Conservation (phyloP, 2,329 filamentous ascomycete genomes). For the Didymellaceae sp. region DNA sequence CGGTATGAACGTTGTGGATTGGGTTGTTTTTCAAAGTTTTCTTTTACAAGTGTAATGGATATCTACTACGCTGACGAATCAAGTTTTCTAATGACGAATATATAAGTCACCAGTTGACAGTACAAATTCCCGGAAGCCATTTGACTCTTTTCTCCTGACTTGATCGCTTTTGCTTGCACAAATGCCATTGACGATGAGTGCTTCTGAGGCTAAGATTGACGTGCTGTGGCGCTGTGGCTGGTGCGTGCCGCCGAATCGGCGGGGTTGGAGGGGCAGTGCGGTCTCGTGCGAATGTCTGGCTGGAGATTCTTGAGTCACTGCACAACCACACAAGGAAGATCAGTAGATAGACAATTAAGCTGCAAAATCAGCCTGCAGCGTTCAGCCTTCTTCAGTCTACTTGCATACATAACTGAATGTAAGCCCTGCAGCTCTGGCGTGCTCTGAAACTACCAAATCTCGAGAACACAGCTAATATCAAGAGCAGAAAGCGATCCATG, state of each 20-base stretch:
- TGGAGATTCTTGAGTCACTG: slow-evolving; percentile 35
- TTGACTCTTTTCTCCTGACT: too few species aligned
- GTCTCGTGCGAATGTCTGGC: slow-evolving; percentile 21
- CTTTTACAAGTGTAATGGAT: background rate
- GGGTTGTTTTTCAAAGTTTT: slow-evolving; percentile 1
- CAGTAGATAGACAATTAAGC: slow-evolving; percentile 3
- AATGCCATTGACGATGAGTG: too few species aligned
- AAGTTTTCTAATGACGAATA: background rate
- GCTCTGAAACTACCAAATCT: background rate
- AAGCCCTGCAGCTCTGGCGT: background rate
- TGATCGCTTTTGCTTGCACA: too few species aligned
- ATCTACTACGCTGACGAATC: slow-evolving; percentile 16
- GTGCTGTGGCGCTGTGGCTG: slow-evolving; percentile 22
- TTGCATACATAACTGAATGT: background rate
- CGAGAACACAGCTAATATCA: slow-evolving; percentile 10
- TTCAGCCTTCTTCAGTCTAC: background rate
- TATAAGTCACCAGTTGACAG: background rate
- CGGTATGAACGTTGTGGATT: background rate
- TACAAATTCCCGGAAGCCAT: too few species aligned
- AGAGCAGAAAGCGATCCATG: slow-evolving; percentile 24
- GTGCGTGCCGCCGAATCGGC: slow-evolving; percentile 13
- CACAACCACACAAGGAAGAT: slow-evolving; percentile 8
- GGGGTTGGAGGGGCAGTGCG: slow-evolving; percentile 35
- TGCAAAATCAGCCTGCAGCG: background rate
- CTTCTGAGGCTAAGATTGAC: too few species aligned